Evolutionary conservation across 208 protist genomes (phyloP), one percentile per base, ranked within the genome.

Genomic region (Strigomonas galati): DNA sequence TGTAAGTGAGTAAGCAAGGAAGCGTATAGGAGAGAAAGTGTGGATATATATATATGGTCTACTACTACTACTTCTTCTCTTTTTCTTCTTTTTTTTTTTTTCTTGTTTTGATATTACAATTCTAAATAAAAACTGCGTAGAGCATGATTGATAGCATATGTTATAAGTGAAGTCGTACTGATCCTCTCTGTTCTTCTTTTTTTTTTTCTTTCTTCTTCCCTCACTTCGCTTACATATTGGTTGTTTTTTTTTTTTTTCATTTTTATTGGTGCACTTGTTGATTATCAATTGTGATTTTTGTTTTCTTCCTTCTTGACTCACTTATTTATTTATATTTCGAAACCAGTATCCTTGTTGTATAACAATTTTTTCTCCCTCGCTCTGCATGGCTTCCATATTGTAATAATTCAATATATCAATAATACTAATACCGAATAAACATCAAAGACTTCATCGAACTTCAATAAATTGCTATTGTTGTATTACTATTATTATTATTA

Each of bases 1-100:
- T 92, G 78, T 92, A 71, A 75, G 19, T n/a, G n/a, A n/a, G n/a
- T n/a, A n/a, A n/a, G n/a, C n/a, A 23, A 35, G 27, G 23, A 17
- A 17, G 21, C 27, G 23, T 44, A 32, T 3, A 61, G n/a, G 19
- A 31, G 21, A 60, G 24, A 57, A n/a, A 46, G 46, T 19, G 27
- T 19, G 37, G 40, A n/a, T 65, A n/a, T n/a, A n/a, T n/a, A n/a
- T n/a, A n/a, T n/a, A n/a, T n/a, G n/a, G n/a, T n/a, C n/a, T n/a
- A n/a, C n/a, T n/a, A n/a, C n/a, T n/a, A n/a, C n/a, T n/a, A n/a
- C 10, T 40, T 40, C 35, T 51, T 62, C 51, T 69, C 23, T 62
- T 69, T 12, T 62, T 69, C 4, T 61, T 69, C 62, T 26, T 51
- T 60, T 73, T 37, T 51, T 62, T 40, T 40, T 59, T 59, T 59